These are phyloP conservation scores for Beauveria asiatica DNA, from an alignment of 2,329 filamentous ascomycete species.

Conservation along the genomic window DNA sequence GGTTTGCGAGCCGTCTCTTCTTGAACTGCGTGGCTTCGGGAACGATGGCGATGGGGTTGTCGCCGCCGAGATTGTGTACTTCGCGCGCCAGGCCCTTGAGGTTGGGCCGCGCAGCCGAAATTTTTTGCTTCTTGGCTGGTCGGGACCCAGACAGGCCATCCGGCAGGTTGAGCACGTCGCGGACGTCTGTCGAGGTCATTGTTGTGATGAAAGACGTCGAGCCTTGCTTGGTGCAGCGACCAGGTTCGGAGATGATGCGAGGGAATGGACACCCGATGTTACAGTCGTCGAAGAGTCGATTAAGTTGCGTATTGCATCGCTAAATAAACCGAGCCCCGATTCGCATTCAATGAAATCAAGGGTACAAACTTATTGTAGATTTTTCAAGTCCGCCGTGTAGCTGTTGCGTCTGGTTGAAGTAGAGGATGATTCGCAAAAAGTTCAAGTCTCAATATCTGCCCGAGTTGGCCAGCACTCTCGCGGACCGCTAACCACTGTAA, in stretches of 20 bases:
- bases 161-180: conserved; percentile 78
- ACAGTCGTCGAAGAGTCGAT: conserved; percentile 10
- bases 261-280: not conserved
- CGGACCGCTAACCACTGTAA: not conserved
- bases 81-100: conserved; percentile 58
- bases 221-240: not conserved
- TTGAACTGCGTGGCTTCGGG: conserved; percentile 52
- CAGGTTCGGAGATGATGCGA: not conserved
- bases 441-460: not conserved
- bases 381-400: not conserved
- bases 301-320: conserved; percentile 1
- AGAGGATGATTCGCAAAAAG: not conserved
- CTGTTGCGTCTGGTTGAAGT: not conserved
- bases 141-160: conserved; percentile 43
- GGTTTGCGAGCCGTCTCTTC: conserved; percentile 45
- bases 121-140: conserved; percentile 68
- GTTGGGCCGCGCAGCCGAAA: conserved; percentile 49
- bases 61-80: conserved; percentile 56
- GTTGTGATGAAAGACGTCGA: conserved; percentile 6
- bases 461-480: not conserved
- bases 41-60: conserved; percentile 59
- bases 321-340: not conserved
- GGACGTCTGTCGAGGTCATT: conserved; percentile 60
- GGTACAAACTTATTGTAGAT: not conserved
- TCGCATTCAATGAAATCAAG: not conserved